Percentiles rank a stretch among this genome's conserved stretches.
phyloP scores from a whole-genome alignment of 129 eudicot genomes.

The Calendula officinalis region DNA sequence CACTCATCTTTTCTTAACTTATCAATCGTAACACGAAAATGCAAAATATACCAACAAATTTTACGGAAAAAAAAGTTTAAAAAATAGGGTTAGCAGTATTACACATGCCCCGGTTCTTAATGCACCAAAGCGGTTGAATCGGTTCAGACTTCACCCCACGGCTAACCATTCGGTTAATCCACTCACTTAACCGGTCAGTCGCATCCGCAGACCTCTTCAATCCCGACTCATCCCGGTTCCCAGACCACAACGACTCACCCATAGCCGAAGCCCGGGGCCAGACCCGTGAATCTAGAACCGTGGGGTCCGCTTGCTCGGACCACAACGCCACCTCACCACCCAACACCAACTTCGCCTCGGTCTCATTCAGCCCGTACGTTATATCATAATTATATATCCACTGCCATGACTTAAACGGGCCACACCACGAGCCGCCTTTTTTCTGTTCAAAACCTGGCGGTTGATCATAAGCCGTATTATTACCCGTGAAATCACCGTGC shows the following conservation, averaged over 20 bases:
- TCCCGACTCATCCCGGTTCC: conserved; percentile 67
- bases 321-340: conserved; percentile 97
- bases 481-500: conserved; percentile 79
- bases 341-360: conserved; percentile 63
- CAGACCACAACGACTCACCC: conserved; percentile 88
- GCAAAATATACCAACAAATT: background rate
- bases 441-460: conserved; percentile 49
- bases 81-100: conserved; percentile 46
- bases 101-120: conserved; percentile 87
- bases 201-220: conserved; percentile 82
- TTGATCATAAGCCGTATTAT: conserved; percentile 49
- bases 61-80: background rate
- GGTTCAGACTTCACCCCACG: conserved; percentile 87
- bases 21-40: conserved; percentile 14
- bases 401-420: conserved; percentile 93
- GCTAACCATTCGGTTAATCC: conserved; percentile 77
- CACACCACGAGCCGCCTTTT: conserved; percentile 91
- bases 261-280: conserved; percentile 87
- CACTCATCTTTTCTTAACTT: conserved; percentile 3
- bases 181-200: conserved; percentile 76
- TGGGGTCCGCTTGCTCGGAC: conserved; percentile 86
- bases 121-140: conserved; percentile 95
- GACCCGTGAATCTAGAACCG: conserved; percentile 59
- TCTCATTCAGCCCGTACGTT: conserved; percentile 50
- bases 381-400: conserved; percentile 82